Percentiles rank a stretch among this genome's conserved stretches.
Conservation (phyloP, 1,284 basidiomycete species). For the Xerocomus amazonicus region DNA sequence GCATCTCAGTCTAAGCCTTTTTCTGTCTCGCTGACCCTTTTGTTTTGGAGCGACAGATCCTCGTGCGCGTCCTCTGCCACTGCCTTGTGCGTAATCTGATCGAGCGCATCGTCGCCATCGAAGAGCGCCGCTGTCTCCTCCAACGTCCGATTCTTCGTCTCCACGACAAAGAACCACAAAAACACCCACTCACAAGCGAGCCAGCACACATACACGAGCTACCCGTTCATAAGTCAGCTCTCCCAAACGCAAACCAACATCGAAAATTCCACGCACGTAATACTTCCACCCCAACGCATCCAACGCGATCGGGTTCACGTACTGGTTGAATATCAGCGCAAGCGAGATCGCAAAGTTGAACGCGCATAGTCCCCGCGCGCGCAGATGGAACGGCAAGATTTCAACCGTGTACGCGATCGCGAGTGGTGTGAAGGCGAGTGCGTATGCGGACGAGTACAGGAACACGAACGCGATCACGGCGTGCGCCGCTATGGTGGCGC, state of each 20-base stretch:
- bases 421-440: conserved; percentile 70
- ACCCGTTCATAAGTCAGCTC: not conserved
- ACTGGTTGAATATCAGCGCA: conserved; percentile 75
- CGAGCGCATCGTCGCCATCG: conserved; percentile 57
- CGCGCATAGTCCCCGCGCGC: conserved; percentile 76
- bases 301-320: conserved; percentile 77
- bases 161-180: conserved; percentile 64
- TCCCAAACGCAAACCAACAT: conserved; percentile 16
- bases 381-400: conserved; percentile 68
- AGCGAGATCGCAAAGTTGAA: conserved; percentile 67
- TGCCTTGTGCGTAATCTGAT: conserved; percentile 38
- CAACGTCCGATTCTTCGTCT: conserved; percentile 70
- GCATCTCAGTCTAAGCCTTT: no score
- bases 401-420: conserved; percentile 74
- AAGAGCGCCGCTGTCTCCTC: conserved; percentile 77
- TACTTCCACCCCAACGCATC: conserved; percentile 61
- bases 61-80: no score
- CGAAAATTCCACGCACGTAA: conserved; percentile 22
- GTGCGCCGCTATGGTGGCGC: conserved; percentile 48
- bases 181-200: conserved; percentile 60
- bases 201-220: conserved; percentile 70
- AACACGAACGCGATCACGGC: conserved; percentile 77
- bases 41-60: no score
- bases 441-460: conserved; percentile 67
- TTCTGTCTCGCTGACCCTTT: no score